A percentile compares a stretch with the other conserved stretches of the same genome.
Conservation (phyloP, 805 yeast genomes). For the Wickerhamiella sergipiensis region DNA sequence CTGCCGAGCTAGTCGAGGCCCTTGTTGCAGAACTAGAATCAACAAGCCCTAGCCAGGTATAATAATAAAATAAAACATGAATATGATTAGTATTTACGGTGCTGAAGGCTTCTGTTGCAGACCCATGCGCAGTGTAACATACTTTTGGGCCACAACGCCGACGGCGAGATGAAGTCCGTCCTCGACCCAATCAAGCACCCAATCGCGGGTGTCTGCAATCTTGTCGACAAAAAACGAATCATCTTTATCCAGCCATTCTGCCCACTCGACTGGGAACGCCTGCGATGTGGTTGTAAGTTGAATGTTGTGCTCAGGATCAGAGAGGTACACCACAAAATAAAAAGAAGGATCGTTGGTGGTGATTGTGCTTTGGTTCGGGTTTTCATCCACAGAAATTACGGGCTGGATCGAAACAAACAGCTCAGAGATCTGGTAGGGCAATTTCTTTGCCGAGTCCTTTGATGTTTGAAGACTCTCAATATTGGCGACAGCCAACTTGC, state of each 20-base stretch:
- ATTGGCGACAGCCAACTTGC: constrained; percentile 77
- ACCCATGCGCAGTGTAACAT: constrained; percentile 86
- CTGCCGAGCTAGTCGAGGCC: background rate
- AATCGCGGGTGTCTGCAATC: constrained; percentile 61
- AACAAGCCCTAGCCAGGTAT: background rate
- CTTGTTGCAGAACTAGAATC: background rate
- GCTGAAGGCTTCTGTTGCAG: background rate
- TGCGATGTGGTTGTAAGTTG: constrained; percentile 69
- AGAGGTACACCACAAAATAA: constrained; percentile 59
- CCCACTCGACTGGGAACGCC: constrained; percentile 83
- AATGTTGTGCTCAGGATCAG: constrained; percentile 68
- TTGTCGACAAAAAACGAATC: constrained; percentile 27
- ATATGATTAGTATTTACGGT: background rate
- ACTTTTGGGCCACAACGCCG: constrained; percentile 81
- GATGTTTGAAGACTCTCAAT: constrained; percentile 45
- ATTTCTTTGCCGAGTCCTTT: constrained; percentile 11
- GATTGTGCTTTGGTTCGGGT: constrained; percentile 10
- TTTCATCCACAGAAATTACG: constrained; percentile 26
- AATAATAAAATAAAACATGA: too few relatives aligned
- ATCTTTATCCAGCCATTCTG: constrained; percentile 64
- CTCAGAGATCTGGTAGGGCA: constrained; percentile 31
- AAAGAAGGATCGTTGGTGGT: constrained; percentile 30
- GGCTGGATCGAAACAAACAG: constrained; percentile 63
- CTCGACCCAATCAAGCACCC: constrained; percentile 70
- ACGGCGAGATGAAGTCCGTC: constrained; percentile 66